A percentile compares a stretch with the other conserved stretches of the same genome.
Evolutionary conservation across 352 stramenopile species (phyloP).

Genomic region (Phytophthora palmivora): DNA sequence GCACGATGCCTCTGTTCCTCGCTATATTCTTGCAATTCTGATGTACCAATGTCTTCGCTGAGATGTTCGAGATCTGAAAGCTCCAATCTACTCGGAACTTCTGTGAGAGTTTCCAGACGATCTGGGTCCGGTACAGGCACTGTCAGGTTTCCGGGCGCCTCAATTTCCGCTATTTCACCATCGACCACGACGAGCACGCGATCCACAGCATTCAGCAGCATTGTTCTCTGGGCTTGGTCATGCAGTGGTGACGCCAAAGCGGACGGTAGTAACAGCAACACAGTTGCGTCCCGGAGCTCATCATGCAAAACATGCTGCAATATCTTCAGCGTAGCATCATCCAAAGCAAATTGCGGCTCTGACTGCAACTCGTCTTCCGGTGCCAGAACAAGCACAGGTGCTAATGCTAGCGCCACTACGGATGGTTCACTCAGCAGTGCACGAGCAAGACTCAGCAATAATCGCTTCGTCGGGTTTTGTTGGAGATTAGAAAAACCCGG

Average conservation of each 20-base stretch:
- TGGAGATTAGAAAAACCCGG: slow-evolving; percentile 81
- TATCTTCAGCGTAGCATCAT: slow-evolving; percentile 75
- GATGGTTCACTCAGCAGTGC: slow-evolving; percentile 92
- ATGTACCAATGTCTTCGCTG: slow-evolving; percentile 10
- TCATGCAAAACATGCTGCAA: slow-evolving; percentile 85
- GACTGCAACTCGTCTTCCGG: slow-evolving; percentile 20
- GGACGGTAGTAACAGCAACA: slow-evolving; percentile 97
- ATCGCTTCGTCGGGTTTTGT: slow-evolving; percentile 94
- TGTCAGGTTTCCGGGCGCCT: slow-evolving; percentile 72
- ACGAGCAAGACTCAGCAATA: slow-evolving; percentile 97
- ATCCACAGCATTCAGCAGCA: slow-evolving; percentile 95
- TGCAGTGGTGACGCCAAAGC: slow-evolving; percentile 29
- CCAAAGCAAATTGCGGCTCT: slow-evolving; percentile 25
- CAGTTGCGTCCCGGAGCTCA: slow-evolving; percentile 92
- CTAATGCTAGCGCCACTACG: slow-evolving; percentile 80
- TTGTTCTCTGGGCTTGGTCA: slow-evolving; percentile 30
- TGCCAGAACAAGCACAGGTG: slow-evolving; percentile 31
- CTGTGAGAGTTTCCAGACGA: slow-evolving; percentile 44
- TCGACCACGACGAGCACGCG: slow-evolving; percentile 96
- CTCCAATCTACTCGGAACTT: slow-evolving; percentile 27
- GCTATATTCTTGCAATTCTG: slow-evolving; percentile 30
- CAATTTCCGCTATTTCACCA: slow-evolving; percentile 90
- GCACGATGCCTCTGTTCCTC: slow-evolving; percentile 18
- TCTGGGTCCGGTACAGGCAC: slow-evolving; percentile 28
- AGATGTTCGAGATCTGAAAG: slow-evolving; percentile 27